Percentiles rank a stretch among this genome's conserved stretches.
These are phyloP conservation scores for Gynandropsis gynandra DNA, from an alignment of 345 rosid species.

Conservation along the genomic window DNA sequence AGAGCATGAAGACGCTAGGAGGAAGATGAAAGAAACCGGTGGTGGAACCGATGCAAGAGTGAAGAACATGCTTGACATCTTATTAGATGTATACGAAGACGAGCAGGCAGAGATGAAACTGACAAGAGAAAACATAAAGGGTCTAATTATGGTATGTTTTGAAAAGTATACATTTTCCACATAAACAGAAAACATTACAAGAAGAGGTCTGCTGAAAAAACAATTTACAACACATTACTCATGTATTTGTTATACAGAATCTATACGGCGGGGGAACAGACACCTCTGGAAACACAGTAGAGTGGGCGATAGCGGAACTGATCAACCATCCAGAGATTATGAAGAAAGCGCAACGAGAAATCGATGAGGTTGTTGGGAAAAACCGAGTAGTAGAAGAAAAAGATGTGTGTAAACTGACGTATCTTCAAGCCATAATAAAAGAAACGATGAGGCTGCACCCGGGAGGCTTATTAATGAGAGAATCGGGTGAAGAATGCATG, in stretches of 20 bases:
- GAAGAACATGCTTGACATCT: conserved; percentile 52
- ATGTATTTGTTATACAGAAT: conserved; percentile 35
- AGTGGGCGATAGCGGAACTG: conserved; percentile 71
- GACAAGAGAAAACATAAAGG: conserved; percentile 66
- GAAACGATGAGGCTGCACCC: conserved; percentile 76
- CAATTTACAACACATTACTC: background rate
- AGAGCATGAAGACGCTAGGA: conserved; percentile 42
- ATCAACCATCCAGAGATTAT: conserved; percentile 54
- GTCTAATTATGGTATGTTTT: conserved; percentile 55
- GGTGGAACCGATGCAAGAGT: conserved; percentile 8
- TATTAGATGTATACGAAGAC: conserved; percentile 62
- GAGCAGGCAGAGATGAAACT: conserved; percentile 48
- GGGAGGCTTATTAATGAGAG: conserved; percentile 42
- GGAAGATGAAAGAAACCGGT: conserved; percentile 15
- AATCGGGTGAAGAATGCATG: conserved; percentile 36
- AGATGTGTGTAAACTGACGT: conserved; percentile 49
- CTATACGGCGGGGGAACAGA: conserved; percentile 63
- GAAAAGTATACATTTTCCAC: background rate
- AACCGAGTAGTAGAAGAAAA: conserved; percentile 46
- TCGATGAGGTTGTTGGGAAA: conserved; percentile 47
- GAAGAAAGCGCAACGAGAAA: conserved; percentile 50
- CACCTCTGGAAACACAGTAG: conserved; percentile 48
- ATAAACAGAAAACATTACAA: too few relatives aligned
- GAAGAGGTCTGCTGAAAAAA: too few relatives aligned
- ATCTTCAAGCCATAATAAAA: conserved; percentile 53